Evolutionary conservation across 2,329 filamentous ascomycete genomes (phyloP), one percentile per base, ranked within the genome.

Genomic region (Chaetomiaceae sp.): DNA sequence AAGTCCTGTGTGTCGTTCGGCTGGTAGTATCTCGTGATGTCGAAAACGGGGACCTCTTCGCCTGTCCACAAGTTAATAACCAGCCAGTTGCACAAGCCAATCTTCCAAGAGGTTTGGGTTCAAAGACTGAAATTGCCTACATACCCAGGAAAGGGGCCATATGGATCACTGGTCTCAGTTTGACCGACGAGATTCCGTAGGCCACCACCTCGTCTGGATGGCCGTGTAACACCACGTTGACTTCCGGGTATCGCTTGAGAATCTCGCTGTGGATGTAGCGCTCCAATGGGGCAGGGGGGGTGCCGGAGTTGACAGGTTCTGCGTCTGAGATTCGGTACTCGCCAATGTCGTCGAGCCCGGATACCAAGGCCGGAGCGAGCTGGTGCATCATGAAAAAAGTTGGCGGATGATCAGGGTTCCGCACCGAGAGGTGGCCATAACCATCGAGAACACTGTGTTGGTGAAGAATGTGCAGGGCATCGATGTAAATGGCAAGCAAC

Each of bases 381-480:
- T 70, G 70, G 23, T 66, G 66, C 13, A 73, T 72, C 67, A 79
- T 73, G 51, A 79, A 67, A 62, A 77, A 79, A 41, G 67, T 64
- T 3, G 68, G 61, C 1, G 69, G 60, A 9, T 76, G 70, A 31
- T 62, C 47, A 0, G 77, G 76, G 50, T 77, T 71, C 5, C 78
- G 70, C 17, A 78, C 66, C 2, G 76, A 78, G 12, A 81, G 66
- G 55, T 81, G 77, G 16, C 77, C 76, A 57, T 75, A 81, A 1
- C 73, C 76, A 51, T 79, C 77, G 31, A 81, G 60, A 7, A 80
- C 68, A 41, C 66, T 66, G 43, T 79, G 66, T 49, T 74, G 60
- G 60, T 79, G 73, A 1, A 81, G 71, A 44, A 80, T 79, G 59
- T 78, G 76, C 52, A 68, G 70, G 33, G 71, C 75, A 4, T 67